Evolutionary conservation across 1,139 yeast genomes (phyloP), one percentile per base, ranked within the genome.

Genomic region (Yamadazyma epiphylla): DNA sequence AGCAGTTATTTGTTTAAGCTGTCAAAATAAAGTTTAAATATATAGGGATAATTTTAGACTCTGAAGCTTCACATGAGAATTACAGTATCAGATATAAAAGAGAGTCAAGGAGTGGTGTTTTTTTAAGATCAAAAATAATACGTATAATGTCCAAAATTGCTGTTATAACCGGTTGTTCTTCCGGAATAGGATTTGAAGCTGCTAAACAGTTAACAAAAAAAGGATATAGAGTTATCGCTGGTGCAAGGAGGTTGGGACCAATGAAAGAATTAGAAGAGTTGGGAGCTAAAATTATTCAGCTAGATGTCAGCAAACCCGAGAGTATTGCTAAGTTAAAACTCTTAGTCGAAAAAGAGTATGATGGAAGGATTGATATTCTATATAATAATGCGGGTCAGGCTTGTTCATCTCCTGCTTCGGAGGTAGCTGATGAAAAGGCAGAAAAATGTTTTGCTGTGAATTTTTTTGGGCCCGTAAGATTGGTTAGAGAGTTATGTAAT

Each of bases 131-230:
- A n/a, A n/a, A n/a, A n/a, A n/a, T n/a, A n/a, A n/a, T n/a, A n/a
- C n/a, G n/a, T n/a, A n/a, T n/a, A n/a, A 17, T 17, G 20, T 7
- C 20, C 20, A 17, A 17, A 10, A 17, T 17, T 17, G 20, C 10
- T 7, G 20, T 17, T 15, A 46, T 58, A 20, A 83, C 91, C 1
- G 94, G 94, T 6, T 85, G 85, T 9, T 80, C 88, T 0, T 79
- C 87, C 0, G 94, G 91, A 6, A 83, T 83, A 27, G 94, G 91
- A 3, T 73, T 59, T 46, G 75, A 77, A 11, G 59, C 80, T 7
- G 75, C 87, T 19, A 62, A 69, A 35, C 86, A 80, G 45, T 61
- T 82, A 35, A 78, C 83, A n/a, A 52, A 57, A 13, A 56, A 77
- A 33, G 86, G 86, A 3, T 78, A 69, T 55, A 64, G 60, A 32